Conservation (phyloP, 2,329 filamentous ascomycete species). For the Pyrenophora tritici-repentis region DNA sequence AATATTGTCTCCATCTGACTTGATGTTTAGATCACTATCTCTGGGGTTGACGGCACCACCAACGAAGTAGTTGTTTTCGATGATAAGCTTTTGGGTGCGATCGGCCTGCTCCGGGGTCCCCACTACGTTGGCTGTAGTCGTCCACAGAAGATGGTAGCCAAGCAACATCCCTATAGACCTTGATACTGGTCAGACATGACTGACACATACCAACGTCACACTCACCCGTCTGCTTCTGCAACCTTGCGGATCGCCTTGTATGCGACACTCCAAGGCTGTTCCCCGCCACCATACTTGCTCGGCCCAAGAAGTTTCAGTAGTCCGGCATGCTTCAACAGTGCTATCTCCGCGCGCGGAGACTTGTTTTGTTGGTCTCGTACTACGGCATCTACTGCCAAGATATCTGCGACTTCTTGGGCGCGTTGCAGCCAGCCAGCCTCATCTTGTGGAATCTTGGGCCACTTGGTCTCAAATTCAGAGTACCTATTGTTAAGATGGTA, state of each 20-base stretch:
- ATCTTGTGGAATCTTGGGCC: slow-evolving; percentile 46
- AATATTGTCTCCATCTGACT: slow-evolving; percentile 58
- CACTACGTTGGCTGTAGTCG: slow-evolving; percentile 63
- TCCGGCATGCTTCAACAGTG: slow-evolving; percentile 58
- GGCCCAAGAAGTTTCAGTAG: slow-evolving; percentile 58
- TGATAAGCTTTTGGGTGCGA: slow-evolving; percentile 61
- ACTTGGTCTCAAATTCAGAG: slow-evolving; percentile 46
- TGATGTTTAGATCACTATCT: slow-evolving; percentile 65
- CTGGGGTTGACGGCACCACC: slow-evolving; percentile 69
- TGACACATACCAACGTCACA: not conserved
- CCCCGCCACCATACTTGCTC: slow-evolving; percentile 58
- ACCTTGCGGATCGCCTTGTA: slow-evolving; percentile 67
- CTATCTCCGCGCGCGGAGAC: slow-evolving; percentile 57
- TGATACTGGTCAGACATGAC: not conserved
- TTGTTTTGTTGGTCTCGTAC: slow-evolving; percentile 58
- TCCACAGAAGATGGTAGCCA: slow-evolving; percentile 69
- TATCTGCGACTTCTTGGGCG: slow-evolving; percentile 55
- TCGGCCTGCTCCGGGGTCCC: slow-evolving; percentile 65
- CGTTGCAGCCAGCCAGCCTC: slow-evolving; percentile 54
- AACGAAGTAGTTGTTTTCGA: slow-evolving; percentile 68
- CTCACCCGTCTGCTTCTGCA: slow-evolving; percentile 65
- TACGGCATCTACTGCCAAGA: slow-evolving; percentile 56
- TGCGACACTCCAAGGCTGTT: slow-evolving; percentile 58
- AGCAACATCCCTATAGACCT: slow-evolving; percentile 67
- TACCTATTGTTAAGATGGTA: too few species aligned